Evolutionary conservation across 805 yeast species (phyloP), one percentile per base, ranked within the genome.

Genomic region (Sporopachydermia lactativora): DNA sequence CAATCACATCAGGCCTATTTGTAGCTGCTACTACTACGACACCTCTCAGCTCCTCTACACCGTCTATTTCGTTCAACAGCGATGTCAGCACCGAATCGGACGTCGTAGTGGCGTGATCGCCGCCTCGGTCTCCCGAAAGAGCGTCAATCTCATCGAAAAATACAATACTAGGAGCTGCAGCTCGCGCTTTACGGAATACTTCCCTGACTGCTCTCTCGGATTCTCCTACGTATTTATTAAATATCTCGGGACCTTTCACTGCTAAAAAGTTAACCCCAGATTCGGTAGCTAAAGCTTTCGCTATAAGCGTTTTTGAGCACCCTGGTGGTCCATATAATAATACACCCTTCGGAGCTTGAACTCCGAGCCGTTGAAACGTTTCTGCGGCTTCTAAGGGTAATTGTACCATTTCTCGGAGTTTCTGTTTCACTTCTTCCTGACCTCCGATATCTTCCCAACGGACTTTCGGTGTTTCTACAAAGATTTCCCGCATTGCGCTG

Each of bases 131-230:
- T 0, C 82, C 74, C 3, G 94, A 77, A 34, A 92, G 62, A 0
- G 98, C 97, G 61, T 92, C 99, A 39, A 92, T 86, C 59, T 92
- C 99, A 65, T 89, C 98, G 54, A 89, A 88, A 55, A 89, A 89
- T 4, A 89, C 81, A 45, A 89, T 86, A 45, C 94, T 81, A 5
- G 98, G 98, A 1, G 95, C 71, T 1, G 96, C 95, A 4, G 95
- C 94, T 43, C 96, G 66, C 0, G 98, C 98, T 51, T 89, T 81
- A 19, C 94, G 71, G 60, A 89, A 89, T 3, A 89, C 79, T 55
- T 88, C 96, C 48, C 98, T 66, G n/a, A 89, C 81, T 2, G 96
- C 83, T 28, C 85, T 68, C 60, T 89, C 98, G 15, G 89, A 77
- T 56, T 89, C 98, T 47, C 98, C 98, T 34, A 92, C 96, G 52